Percentiles rank a stretch among this genome's conserved stretches.
Conservation (phyloP, 179 eudicot species). For the Spinacia oleracea region DNA sequence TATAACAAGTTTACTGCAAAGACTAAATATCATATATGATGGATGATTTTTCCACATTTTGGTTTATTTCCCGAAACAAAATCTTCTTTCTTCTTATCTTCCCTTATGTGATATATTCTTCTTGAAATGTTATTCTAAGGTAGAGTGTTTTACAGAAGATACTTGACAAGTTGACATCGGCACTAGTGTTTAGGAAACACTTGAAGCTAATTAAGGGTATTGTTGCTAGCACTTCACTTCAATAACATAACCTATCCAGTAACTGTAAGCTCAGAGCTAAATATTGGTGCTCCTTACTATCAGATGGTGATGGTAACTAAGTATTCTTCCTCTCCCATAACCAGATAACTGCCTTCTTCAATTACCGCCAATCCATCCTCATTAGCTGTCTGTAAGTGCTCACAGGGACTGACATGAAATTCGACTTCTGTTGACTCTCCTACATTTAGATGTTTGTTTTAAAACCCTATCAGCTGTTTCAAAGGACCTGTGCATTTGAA, state of each 20-base stretch:
- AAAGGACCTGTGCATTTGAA: slow-evolving; percentile 26
- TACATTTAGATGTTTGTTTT: slow-evolving; percentile 43
- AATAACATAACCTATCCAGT: not conserved
- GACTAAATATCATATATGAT: slow-evolving; percentile 2
- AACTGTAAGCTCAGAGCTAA: not conserved
- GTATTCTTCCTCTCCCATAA: slow-evolving; percentile 46
- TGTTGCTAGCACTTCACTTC: slow-evolving; percentile 10
- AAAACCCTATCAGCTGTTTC: slow-evolving; percentile 56
- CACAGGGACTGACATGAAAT: not conserved
- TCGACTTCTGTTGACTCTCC: slow-evolving; percentile 32
- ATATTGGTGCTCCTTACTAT: not conserved
- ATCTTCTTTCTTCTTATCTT: not conserved
- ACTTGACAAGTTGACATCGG: not conserved
- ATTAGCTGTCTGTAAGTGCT: slow-evolving; percentile 28
- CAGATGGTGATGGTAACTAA: slow-evolving; percentile 24
- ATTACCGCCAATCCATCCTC: slow-evolving; percentile 54
- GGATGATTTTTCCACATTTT: slow-evolving; percentile 2
- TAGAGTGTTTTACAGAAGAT: not conserved
- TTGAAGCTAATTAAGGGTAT: not conserved
- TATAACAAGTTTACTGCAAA: slow-evolving; percentile 5
- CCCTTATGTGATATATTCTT: not conserved
- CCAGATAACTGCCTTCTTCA: slow-evolving; percentile 42
- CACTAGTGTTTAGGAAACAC: not conserved
- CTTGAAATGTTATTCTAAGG: not conserved
- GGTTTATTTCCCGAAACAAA: not conserved